Evolutionary conservation across 768 basidiomycete species (phyloP), one percentile per base, ranked within the genome.

Genomic region (Trametes villosa): DNA sequence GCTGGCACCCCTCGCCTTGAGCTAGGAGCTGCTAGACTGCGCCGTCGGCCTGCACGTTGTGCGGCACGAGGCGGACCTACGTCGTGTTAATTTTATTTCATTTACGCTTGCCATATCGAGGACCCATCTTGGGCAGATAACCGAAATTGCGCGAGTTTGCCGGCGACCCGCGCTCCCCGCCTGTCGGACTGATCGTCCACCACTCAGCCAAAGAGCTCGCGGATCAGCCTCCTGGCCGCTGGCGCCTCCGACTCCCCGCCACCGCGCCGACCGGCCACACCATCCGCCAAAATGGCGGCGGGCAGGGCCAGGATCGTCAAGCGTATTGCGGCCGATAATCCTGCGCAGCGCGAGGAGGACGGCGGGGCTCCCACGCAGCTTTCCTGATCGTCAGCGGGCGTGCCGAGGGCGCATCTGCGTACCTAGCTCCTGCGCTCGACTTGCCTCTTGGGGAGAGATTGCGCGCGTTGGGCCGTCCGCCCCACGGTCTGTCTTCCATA

Each of bases 371-470:
- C n/a, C n/a, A n/a, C n/a, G n/a, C n/a, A n/a, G 33, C 31, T 24
- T n/a, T 27, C 50, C 15, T 15, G 36, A 40, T 52, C 50, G 26
- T 52, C 36, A 52, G 30, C 52, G 22, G 52, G 40, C 38, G 52
- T 41, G 52, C 52, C 52, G 52, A 53, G 40, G 52, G 8, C 46
- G 31, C 27, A 13, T 18, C 45, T 34, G 20, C 24, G 55, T 56
- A 29, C 55, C 55, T 56, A 29, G 27, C 18, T 36, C 30, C 46
- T 56, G 45, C 34, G 33, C 55, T 47, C 45, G 27, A 48, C 45
- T 29, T 56, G 46, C 55, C 55, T 48, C 45, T 46, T 56, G 45
- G 8, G 55, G 46, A 27, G 41, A 54, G 15, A 56, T 56, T 56
- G 55, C 45, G 45, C 34, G 20, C 42, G 30, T 17, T 9, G 30